Percentiles rank a stretch among this genome's conserved stretches.
phyloP scores from a whole-genome alignment of 2,329 filamentous ascomycete species.

The Ilyonectria sp. region DNA sequence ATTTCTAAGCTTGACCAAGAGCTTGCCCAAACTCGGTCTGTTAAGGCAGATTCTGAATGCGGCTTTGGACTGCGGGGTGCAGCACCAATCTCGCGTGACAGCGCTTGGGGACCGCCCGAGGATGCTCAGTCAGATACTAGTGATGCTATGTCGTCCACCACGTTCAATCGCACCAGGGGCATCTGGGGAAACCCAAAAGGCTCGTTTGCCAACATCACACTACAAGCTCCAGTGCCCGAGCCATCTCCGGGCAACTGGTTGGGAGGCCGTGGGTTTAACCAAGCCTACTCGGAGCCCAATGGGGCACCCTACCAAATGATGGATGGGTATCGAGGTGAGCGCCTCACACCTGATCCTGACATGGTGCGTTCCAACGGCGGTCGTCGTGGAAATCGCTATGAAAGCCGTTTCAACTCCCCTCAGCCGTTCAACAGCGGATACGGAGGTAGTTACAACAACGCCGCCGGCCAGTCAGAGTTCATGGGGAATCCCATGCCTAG shows the following conservation, averaged over 20 bases:
- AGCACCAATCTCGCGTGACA: conserved; percentile 54
- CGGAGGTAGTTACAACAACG: conserved; percentile 55
- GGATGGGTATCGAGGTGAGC: conserved; percentile 63
- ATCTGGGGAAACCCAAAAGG: conserved; percentile 70
- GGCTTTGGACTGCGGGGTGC: conserved; percentile 41
- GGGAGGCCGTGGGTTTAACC: conserved; percentile 57
- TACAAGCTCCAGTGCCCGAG: conserved; percentile 55
- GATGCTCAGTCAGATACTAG: conserved; percentile 71
- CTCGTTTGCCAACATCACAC: conserved; percentile 52
- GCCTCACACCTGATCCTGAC: conserved; percentile 65
- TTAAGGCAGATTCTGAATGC: conserved; percentile 65
- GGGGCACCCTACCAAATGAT: conserved; percentile 52
- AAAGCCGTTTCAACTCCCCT: conserved; percentile 58
- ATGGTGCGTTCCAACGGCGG: conserved; percentile 58
- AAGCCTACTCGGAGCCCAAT: conserved; percentile 58
- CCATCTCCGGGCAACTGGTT: conserved; percentile 62
- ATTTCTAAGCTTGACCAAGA: conserved; percentile 82
- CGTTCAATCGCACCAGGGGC: conserved; percentile 68
- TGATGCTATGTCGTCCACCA: conserved; percentile 66
- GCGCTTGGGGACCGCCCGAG: conserved; percentile 68
- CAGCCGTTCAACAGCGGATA: conserved; percentile 54
- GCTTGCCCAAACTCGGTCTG: conserved; percentile 75
- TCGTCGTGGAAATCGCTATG: conserved; percentile 64
- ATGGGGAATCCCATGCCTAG: conserved; percentile 55
- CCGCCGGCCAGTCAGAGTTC: conserved; percentile 54